Percentiles rank a stretch among this genome's conserved stretches.
phyloP scores from a whole-genome alignment of 1,284 basidiomycete species.

The Limonomyces culmigenus region DNA sequence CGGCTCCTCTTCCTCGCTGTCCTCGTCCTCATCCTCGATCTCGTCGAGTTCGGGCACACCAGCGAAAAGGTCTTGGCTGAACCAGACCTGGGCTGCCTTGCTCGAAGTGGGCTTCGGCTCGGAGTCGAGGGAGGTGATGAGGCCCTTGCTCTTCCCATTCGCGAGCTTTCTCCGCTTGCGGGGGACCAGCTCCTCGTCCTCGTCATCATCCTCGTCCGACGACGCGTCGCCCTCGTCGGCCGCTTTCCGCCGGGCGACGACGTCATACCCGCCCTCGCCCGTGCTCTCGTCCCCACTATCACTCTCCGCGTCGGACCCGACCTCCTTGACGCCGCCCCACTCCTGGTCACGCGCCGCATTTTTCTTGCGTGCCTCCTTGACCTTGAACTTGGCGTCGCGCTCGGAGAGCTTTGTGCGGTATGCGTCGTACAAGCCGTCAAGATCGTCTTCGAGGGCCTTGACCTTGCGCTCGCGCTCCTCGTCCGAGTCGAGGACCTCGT shows the following conservation, averaged over 20 bases:
- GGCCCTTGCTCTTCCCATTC: constrained; percentile 18
- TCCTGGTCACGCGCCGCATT: constrained; percentile 57
- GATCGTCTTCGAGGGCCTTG: constrained; percentile 60
- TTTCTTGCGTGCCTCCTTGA: constrained; percentile 67
- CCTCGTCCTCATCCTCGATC: constrained; percentile 23
- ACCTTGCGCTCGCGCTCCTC: constrained; percentile 57
- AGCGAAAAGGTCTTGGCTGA: constrained; percentile 87
- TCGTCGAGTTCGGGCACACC: constrained; percentile 42
- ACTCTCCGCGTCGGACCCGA: constrained; percentile 28
- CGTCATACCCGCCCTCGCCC: constrained; percentile 65
- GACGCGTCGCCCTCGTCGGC: constrained; percentile 32
- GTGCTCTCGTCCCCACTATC: constrained; percentile 18
- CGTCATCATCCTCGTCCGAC: constrained; percentile 28
- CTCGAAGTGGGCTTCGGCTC: constrained; percentile 16
- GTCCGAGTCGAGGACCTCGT: constrained; percentile 42
- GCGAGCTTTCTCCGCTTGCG: constrained; percentile 24
- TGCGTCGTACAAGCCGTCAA: constrained; percentile 81
- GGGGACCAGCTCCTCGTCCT: constrained; percentile 22
- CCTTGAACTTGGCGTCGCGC: constrained; percentile 82
- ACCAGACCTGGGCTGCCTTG: constrained; percentile 68
- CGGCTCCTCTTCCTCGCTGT: constrained; percentile 11
- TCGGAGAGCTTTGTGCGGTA: constrained; percentile 76
- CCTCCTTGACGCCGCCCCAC: constrained; percentile 59
- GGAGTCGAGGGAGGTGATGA: constrained; percentile 20
- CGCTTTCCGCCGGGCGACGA: constrained; percentile 45